phyloP scores from a whole-genome alignment of 2,329 filamentous ascomycete genomes.

The Paecilomyces dactylethromorphus region DNA sequence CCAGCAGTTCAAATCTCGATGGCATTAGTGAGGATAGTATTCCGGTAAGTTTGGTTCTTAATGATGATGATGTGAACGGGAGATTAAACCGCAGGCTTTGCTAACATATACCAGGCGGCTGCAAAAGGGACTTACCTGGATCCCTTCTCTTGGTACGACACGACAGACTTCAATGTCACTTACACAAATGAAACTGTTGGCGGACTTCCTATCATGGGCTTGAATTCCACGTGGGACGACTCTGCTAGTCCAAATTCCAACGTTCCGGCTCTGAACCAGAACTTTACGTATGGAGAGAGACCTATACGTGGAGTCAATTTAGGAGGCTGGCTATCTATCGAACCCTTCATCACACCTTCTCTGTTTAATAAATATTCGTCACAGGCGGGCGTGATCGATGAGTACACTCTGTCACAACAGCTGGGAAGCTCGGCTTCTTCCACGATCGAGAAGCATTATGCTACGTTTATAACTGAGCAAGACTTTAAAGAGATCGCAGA shows the following conservation, averaged over 20 bases:
- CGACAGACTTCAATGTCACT: conserved; percentile 84
- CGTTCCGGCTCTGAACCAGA: conserved; percentile 68
- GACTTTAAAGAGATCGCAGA: conserved; percentile 78
- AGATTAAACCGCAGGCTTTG: not conserved
- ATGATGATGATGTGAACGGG: not conserved
- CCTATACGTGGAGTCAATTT: conserved; percentile 88
- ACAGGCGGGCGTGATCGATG: conserved; percentile 68
- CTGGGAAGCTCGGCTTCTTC: conserved; percentile 62
- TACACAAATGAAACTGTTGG: conserved; percentile 83
- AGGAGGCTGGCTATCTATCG: conserved; percentile 87
- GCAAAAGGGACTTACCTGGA: conserved; percentile 75
- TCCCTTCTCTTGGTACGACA: conserved; percentile 87
- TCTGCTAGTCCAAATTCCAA: conserved; percentile 68
- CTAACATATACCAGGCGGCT: conserved; percentile 30
- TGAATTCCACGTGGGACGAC: conserved; percentile 82
- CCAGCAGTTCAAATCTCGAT: conserved; percentile 40
- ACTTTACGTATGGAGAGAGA: conserved; percentile 70
- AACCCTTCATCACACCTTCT: conserved; percentile 93
- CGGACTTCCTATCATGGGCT: conserved; percentile 82
- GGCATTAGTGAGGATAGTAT: conserved; percentile 52
- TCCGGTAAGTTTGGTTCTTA: conserved; percentile 38
- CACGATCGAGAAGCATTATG: conserved; percentile 85
- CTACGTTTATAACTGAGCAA: conserved; percentile 75
- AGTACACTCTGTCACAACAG: conserved; percentile 69
- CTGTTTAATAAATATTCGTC: conserved; percentile 65